A percentile compares a stretch with the other conserved stretches of the same genome.
Conservation (phyloP, 257 asterid genomes). For the Cordia subcordata region DNA sequence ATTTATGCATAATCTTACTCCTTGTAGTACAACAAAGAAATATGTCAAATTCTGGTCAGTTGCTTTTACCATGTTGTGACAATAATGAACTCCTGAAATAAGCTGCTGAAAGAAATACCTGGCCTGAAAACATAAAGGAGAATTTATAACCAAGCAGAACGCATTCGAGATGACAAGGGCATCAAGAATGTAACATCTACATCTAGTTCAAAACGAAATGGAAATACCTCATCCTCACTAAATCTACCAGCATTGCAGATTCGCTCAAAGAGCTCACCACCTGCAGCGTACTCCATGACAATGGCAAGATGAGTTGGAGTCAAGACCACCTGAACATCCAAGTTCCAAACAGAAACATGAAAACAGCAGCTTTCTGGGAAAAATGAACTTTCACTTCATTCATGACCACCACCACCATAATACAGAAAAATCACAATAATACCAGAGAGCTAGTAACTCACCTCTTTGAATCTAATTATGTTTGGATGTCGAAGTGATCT, state of each 20-base stretch:
- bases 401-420: not conserved
- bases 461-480: slow-evolving; percentile 85
- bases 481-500: slow-evolving; percentile 79
- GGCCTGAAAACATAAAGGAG: slow-evolving; percentile 20
- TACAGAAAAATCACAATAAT: not conserved
- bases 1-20: too few relatives aligned
- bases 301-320: slow-evolving; percentile 32
- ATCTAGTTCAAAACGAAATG: not conserved
- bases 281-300: slow-evolving; percentile 38
- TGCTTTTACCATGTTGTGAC: slow-evolving; percentile 29
- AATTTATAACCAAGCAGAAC: not conserved
- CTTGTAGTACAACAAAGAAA: too few relatives aligned
- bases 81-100: slow-evolving; percentile 35
- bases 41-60: too few relatives aligned
- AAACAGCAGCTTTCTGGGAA: not conserved
- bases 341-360: not conserved
- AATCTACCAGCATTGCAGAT: slow-evolving; percentile 33
- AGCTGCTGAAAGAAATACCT: slow-evolving; percentile 44
- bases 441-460: not conserved
- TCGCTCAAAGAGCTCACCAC: slow-evolving; percentile 35
- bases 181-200: not conserved
- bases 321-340: slow-evolving; percentile 17
- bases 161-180: too few relatives aligned
- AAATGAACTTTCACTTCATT: not conserved
- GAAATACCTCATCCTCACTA: slow-evolving; percentile 32